Conservation (phyloP, 352 stramenopile species). For the Globisporangium paroecandrum region DNA sequence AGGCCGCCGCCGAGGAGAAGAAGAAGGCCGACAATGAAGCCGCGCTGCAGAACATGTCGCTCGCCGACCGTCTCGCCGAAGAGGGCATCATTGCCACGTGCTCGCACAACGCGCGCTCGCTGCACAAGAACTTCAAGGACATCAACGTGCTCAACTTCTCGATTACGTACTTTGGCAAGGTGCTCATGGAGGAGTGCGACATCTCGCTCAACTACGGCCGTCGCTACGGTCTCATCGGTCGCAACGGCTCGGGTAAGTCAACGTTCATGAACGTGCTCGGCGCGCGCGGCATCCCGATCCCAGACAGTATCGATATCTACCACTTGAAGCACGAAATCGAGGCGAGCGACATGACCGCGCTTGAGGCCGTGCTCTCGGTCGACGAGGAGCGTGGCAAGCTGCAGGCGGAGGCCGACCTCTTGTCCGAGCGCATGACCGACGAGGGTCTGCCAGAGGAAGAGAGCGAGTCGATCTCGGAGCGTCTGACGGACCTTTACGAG, state of each 20-base stretch:
- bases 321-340: slow-evolving; percentile 97
- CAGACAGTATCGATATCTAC: slow-evolving; percentile 96
- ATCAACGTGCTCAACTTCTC: slow-evolving; percentile 98
- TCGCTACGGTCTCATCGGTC: slow-evolving; percentile 95
- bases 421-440: slow-evolving; percentile 91
- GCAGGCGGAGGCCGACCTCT: slow-evolving; percentile 89
- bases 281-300: slow-evolving; percentile 92
- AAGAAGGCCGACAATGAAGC: slow-evolving; percentile 64
- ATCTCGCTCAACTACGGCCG: slow-evolving; percentile 97
- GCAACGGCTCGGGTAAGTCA: slow-evolving; percentile 95
- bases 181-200: slow-evolving; percentile 94
- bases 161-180: slow-evolving; percentile 95
- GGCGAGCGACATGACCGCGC: slow-evolving; percentile 90
- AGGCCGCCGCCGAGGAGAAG: slow-evolving; percentile 76
- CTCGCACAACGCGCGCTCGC: slow-evolving; percentile 86
- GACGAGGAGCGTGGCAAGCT: slow-evolving; percentile 93
- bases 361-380: slow-evolving; percentile 94
- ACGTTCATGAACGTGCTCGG: slow-evolving; percentile 98
- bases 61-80: slow-evolving; percentile 88
- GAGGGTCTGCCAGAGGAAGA: slow-evolving; percentile 88
- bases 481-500: slow-evolving; percentile 93
- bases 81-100: slow-evolving; percentile 97
- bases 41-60: slow-evolving; percentile 66
- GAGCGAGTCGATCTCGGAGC: slow-evolving; percentile 81
- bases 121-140: slow-evolving; percentile 96